These are phyloP conservation scores for Diaporthe destruens DNA, from an alignment of 2,329 filamentous ascomycete species.

Conservation along the genomic window DNA sequence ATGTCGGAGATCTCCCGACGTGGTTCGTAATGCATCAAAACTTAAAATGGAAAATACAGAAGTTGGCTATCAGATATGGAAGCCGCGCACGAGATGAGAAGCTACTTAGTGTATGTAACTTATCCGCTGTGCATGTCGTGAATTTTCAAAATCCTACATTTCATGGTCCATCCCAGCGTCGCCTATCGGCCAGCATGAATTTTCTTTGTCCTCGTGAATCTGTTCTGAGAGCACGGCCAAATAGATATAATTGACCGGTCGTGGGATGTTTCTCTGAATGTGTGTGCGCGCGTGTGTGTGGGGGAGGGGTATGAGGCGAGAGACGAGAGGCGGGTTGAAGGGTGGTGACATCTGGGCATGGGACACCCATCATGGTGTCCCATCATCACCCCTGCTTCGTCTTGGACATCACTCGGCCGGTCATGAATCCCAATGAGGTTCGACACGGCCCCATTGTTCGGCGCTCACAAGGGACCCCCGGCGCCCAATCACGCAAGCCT, in stretches of 20 bases:
- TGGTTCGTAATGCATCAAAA: background rate
- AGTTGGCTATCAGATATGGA: background rate
- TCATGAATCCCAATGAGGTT: background rate
- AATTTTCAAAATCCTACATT: background rate
- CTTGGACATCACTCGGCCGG: slow-evolving; percentile 20
- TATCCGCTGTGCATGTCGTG: background rate
- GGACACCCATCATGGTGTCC: too few relatives aligned
- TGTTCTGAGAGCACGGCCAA: background rate
- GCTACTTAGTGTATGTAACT: background rate
- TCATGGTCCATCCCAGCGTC: background rate
- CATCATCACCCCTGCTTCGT: slow-evolving; percentile 10
- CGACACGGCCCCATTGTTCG: background rate
- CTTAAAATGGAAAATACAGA: background rate
- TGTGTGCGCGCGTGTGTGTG: too few relatives aligned
- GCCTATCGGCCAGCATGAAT: background rate
- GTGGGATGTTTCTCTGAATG: background rate
- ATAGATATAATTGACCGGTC: background rate
- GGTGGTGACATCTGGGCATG: too few relatives aligned
- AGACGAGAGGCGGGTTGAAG: background rate
- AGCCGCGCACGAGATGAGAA: background rate
- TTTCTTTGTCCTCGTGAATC: background rate
- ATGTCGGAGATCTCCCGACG: background rate
- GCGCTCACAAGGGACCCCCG: background rate
- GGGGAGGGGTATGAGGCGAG: background rate
- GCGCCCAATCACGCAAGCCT: slow-evolving; percentile 19